These are phyloP conservation scores for Pseudogymnoascus sp. DNA, from an alignment of 2,329 filamentous ascomycete species.

Conservation along the genomic window DNA sequence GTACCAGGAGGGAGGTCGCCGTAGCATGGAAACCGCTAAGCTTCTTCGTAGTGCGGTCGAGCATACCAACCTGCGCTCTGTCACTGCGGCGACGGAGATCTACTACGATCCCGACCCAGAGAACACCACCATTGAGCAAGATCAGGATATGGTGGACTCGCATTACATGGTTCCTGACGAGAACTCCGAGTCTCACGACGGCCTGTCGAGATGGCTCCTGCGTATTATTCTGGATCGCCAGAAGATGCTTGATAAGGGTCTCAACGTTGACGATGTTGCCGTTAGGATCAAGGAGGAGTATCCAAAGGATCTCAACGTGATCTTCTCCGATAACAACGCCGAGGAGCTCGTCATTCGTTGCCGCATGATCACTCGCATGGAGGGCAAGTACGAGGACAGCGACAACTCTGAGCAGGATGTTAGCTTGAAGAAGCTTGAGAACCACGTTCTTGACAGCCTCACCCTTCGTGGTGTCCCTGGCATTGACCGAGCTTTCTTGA, in stretches of 20 bases:
- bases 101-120: constrained; percentile 94
- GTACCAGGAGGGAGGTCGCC: constrained; percentile 60
- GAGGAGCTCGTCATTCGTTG: constrained; percentile 92
- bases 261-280: constrained; percentile 87
- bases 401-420: constrained; percentile 75
- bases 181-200: constrained; percentile 49
- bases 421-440: constrained; percentile 85
- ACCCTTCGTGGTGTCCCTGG: constrained; percentile 85
- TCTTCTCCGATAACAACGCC: constrained; percentile 97
- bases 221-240: constrained; percentile 89
- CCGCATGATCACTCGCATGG: constrained; percentile 64
- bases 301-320: constrained; percentile 74
- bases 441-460: constrained; percentile 82
- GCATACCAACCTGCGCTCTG: constrained; percentile 85
- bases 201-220: constrained; percentile 90
- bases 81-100: constrained; percentile 87
- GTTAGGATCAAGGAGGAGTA: constrained; percentile 84
- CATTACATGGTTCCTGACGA: constrained; percentile 94
- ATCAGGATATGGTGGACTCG: constrained; percentile 90
- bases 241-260: constrained; percentile 88
- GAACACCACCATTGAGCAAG: constrained; percentile 75
- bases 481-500: constrained; percentile 88
- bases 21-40: constrained; percentile 74
- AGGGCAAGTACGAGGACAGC: constrained; percentile 63
- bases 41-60: constrained; percentile 81